A percentile compares a stretch with the other conserved stretches of the same genome.
These are phyloP conservation scores for Monosporascus sp. DNA, from an alignment of 2,329 filamentous ascomycete species.

Conservation along the genomic window DNA sequence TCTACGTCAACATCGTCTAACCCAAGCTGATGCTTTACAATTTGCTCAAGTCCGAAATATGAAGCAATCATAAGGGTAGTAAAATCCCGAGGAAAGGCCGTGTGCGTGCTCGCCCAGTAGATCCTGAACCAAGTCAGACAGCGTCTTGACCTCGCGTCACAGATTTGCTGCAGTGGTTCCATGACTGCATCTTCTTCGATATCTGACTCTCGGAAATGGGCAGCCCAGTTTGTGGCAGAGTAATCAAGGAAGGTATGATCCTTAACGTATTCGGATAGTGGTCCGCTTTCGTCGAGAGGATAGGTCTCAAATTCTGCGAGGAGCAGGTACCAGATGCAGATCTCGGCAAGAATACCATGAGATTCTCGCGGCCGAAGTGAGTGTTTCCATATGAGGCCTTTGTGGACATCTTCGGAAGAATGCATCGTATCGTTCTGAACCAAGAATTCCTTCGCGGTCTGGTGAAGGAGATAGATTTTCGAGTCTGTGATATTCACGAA, in stretches of 20 bases:
- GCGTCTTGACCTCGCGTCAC: neutral
- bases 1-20: neutral
- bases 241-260: slow-evolving; percentile 5
- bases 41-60: slow-evolving; percentile 5
- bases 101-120: neutral
- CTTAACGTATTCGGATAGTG: too few species aligned
- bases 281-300: too few species aligned
- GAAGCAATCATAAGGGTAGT: slow-evolving; percentile 8
- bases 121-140: slow-evolving; percentile 1
- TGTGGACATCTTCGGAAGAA: neutral
- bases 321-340: slow-evolving; percentile 8
- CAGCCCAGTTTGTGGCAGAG: slow-evolving; percentile 5
- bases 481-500: slow-evolving; percentile 29
- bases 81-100: neutral
- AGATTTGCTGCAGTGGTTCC: neutral
- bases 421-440: slow-evolving; percentile 3
- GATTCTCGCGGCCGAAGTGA: slow-evolving; percentile 5
- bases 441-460: slow-evolving; percentile 35
- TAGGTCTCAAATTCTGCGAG: neutral
- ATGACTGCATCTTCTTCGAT: too few species aligned
- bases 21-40: slow-evolving; percentile 1
- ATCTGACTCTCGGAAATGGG: slow-evolving; percentile 4
- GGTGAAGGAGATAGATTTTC: slow-evolving; percentile 33
- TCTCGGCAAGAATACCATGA: slow-evolving; percentile 4
- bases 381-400: slow-evolving; percentile 2